A percentile compares a stretch with the other conserved stretches of the same genome.
Conservation (phyloP, 2,329 filamentous ascomycete species). For the Claviceps humidiphila region DNA sequence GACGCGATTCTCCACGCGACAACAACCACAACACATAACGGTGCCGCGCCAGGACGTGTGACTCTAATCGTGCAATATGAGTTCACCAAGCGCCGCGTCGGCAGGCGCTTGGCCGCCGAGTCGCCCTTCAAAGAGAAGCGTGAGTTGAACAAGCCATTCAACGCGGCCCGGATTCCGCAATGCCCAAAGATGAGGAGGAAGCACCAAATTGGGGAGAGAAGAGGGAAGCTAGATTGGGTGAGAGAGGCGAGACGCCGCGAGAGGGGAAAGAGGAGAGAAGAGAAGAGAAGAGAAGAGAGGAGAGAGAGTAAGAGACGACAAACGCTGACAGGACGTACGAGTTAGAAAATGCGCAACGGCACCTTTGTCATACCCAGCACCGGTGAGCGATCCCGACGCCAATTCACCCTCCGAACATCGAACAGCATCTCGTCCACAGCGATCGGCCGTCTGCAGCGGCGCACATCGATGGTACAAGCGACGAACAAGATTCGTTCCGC, state of each 20-base stretch:
- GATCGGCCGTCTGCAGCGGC: slow-evolving; percentile 8
- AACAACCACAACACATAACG: not conserved
- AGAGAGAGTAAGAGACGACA: not conserved
- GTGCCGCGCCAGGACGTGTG: slow-evolving; percentile 8
- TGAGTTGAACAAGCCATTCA: slow-evolving; percentile 15
- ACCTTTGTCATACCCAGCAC: slow-evolving; percentile 80
- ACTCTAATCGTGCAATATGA: slow-evolving; percentile 22
- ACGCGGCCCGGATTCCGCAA: not conserved
- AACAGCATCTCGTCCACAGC: slow-evolving; percentile 16
- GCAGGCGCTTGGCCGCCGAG: slow-evolving; percentile 27
- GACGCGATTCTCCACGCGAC: not conserved
- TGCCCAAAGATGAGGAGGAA: no score
- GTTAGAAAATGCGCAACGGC: slow-evolving; percentile 64
- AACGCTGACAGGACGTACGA: not conserved
- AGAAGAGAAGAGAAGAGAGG: not conserved
- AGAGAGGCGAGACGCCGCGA: not conserved
- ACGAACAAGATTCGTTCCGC: slow-evolving; percentile 8
- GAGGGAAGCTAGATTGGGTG: not conserved
- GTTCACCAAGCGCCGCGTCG: slow-evolving; percentile 19
- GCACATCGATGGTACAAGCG: slow-evolving; percentile 10
- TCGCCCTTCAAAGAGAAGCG: slow-evolving; percentile 32
- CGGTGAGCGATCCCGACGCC: slow-evolving; percentile 68
- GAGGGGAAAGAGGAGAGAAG: not conserved
- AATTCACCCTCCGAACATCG: slow-evolving; percentile 59
- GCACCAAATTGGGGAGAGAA: not conserved